Evolutionary conservation across 192 early-diverging fungal species (phyloP), one percentile per base, ranked within the genome.

Genomic region (Backusella liffmaniae): DNA sequence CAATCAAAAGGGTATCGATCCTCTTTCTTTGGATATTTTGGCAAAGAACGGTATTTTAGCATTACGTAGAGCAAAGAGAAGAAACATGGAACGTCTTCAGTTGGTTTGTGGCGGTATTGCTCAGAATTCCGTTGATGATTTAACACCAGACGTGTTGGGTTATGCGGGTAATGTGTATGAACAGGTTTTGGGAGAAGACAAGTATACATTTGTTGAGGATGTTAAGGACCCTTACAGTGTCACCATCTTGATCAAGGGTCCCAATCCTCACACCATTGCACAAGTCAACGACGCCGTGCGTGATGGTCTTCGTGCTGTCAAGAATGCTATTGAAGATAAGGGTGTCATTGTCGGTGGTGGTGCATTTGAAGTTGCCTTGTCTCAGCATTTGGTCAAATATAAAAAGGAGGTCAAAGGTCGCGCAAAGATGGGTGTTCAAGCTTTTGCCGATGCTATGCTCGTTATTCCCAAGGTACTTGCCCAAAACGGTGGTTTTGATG

Each of bases 1-100:
- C 83, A 99, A 99, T 89, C 98, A 99, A 82, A 99, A 99, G 90
- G 98, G 98, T 67, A 97, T 99, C 75, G 98, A 99, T 79, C 98
- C 98, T n/a, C 86, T 99, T 68, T 96, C 96, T 75, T 87, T 99
- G 70, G 98, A 99, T 86, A 88, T 99, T 26, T 87, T 99, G 78
- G 95, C 95, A 76, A 98, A 99, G 89, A 91, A 99, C 78, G 89
- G 89, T 70, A 99, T 99, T 83, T 79, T 99, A 46, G 97, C 96
- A 13, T 88, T 99, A 49, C 92, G 98, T 72, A 89, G 98, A 62
- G 98, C 97, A 70, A 99, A 99, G 91, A 90, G 98, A 82, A 92
- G 98, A 84, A 99, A 99, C 88, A 99, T 99, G 97, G 98, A 99
- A 85, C 91, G 97, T 53, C 90, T 99, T 70, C 97, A 99, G 84